A percentile compares a stretch with the other conserved stretches of the same genome.
phyloP scores from a whole-genome alignment of 108 stramenopile species.

The Cylindrotheca fusiformis region DNA sequence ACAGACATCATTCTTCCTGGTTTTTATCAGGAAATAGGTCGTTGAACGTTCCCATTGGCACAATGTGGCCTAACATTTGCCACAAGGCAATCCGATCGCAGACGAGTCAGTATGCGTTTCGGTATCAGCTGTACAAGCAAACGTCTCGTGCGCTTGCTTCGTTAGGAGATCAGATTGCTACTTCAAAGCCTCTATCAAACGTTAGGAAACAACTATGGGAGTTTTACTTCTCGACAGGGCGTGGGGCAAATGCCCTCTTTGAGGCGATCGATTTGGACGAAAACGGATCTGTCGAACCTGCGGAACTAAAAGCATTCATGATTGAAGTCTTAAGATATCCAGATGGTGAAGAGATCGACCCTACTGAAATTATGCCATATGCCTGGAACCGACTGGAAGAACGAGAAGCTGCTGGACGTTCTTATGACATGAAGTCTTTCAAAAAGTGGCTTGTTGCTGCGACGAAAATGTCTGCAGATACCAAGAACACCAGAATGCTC shows the following conservation, averaged over 20 bases:
- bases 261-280: constrained; percentile 57
- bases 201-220: constrained; percentile 64
- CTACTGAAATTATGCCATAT: constrained; percentile 30
- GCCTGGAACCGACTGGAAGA: constrained; percentile 32
- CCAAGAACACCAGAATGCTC: constrained; percentile 41
- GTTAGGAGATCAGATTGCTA: neutral
- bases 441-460: constrained; percentile 62
- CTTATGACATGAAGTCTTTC: constrained; percentile 30
- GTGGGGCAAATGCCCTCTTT: constrained; percentile 59
- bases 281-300: constrained; percentile 32
- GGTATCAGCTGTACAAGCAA: too few species aligned
- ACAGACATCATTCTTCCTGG: too few species aligned
- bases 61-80: too few species aligned
- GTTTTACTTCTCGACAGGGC: constrained; percentile 54
- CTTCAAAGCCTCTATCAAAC: constrained; percentile 33
- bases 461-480: constrained; percentile 54
- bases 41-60: too few species aligned
- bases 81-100: too few species aligned
- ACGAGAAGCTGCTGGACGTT: constrained; percentile 16
- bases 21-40: too few species aligned
- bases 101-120: too few species aligned
- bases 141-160: too few species aligned
- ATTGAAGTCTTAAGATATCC: constrained; percentile 32
- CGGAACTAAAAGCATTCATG: constrained; percentile 53
- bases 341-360: constrained; percentile 29